phyloP scores from a whole-genome alignment of 179 eudicot species.

The Spinacia oleracea region DNA sequence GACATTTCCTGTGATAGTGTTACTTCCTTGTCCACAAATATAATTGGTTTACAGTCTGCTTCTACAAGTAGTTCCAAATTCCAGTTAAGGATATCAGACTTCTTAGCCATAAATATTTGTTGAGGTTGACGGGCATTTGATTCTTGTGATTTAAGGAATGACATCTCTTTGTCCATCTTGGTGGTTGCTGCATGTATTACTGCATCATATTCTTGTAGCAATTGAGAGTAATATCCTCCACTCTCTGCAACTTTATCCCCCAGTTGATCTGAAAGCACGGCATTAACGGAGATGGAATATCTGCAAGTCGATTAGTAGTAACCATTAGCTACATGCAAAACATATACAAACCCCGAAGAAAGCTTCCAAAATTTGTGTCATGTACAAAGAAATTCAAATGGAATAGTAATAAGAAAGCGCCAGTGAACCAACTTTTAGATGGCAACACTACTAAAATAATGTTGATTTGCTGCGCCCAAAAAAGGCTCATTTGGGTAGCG shows the following conservation, averaged over 20 bases:
- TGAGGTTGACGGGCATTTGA: slow-evolving; percentile 83
- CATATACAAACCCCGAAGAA: not conserved
- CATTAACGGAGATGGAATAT: slow-evolving; percentile 71
- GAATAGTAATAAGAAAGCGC: not conserved
- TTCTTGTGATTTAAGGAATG: slow-evolving; percentile 58
- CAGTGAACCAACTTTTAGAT: not conserved
- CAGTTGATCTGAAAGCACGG: slow-evolving; percentile 48
- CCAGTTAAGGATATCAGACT: too few relatives aligned
- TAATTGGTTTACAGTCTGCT: slow-evolving; percentile 40
- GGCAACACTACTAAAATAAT: too few relatives aligned
- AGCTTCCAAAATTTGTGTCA: not conserved
- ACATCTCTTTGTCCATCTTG: slow-evolving; percentile 28
- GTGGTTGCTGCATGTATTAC: slow-evolving; percentile 55
- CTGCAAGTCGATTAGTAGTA: slow-evolving; percentile 41
- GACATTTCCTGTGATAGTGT: slow-evolving; percentile 32
- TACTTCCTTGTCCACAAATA: slow-evolving; percentile 56
- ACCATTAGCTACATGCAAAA: not conserved
- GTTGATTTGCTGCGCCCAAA: too few relatives aligned
- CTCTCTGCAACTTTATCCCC: slow-evolving; percentile 48
- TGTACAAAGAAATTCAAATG: not conserved
- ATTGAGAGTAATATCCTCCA: slow-evolving; percentile 83
- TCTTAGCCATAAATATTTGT: slow-evolving; percentile 57
- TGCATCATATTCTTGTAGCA: slow-evolving; percentile 86
- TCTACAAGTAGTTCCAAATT: slow-evolving; percentile 34
- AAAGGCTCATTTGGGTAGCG: too few relatives aligned